A percentile compares a stretch with the other conserved stretches of the same genome.
Conservation (phyloP, 176 grass and related monocot genomes). For the Melocanna baccifera region DNA sequence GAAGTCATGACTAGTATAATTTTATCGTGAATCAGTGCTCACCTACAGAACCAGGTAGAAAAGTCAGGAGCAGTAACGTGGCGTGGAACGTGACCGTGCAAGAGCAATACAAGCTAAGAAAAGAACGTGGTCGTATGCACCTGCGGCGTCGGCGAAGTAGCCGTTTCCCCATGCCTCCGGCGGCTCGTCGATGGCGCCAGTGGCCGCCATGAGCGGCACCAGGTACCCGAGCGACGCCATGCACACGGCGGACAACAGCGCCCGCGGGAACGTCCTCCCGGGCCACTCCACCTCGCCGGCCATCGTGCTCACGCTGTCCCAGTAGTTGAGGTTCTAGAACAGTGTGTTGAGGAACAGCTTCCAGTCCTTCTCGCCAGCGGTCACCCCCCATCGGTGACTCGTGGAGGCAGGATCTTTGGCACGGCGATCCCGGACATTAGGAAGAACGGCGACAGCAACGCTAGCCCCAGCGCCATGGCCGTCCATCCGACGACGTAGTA, state of each 20-base stretch:
- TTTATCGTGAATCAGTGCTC: too few species aligned
- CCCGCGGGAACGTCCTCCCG: slow-evolving; percentile 52
- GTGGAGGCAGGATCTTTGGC: slow-evolving; percentile 57
- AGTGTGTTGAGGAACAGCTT: slow-evolving; percentile 77
- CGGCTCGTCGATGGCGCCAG: slow-evolving; percentile 47
- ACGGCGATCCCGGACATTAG: slow-evolving; percentile 58
- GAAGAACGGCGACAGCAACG: slow-evolving; percentile 64
- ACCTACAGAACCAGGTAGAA: too few species aligned
- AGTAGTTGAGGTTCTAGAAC: slow-evolving; percentile 91
- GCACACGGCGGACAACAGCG: slow-evolving; percentile 59
- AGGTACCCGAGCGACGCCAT: slow-evolving; percentile 60
- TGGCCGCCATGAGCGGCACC: slow-evolving; percentile 61
- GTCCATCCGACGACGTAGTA: slow-evolving; percentile 71
- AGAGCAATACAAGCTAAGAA: too few species aligned
- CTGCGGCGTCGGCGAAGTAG: slow-evolving; percentile 76
- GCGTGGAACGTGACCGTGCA: too few species aligned
- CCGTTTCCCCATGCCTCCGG: slow-evolving; percentile 64
- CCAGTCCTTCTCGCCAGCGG: slow-evolving; percentile 44
- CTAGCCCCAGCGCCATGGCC: slow-evolving; percentile 54
- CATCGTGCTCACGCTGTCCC: slow-evolving; percentile 92
- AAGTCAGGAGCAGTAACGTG: too few species aligned
- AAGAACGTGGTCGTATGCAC: too few species aligned
- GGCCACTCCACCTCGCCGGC: slow-evolving; percentile 82
- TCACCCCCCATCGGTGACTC: slow-evolving; percentile 41
- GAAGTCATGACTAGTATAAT: too few species aligned